Percentiles rank a stretch among this genome's conserved stretches.
Conservation (phyloP, 345 rosid genomes). For the Triadica sebifera region DNA sequence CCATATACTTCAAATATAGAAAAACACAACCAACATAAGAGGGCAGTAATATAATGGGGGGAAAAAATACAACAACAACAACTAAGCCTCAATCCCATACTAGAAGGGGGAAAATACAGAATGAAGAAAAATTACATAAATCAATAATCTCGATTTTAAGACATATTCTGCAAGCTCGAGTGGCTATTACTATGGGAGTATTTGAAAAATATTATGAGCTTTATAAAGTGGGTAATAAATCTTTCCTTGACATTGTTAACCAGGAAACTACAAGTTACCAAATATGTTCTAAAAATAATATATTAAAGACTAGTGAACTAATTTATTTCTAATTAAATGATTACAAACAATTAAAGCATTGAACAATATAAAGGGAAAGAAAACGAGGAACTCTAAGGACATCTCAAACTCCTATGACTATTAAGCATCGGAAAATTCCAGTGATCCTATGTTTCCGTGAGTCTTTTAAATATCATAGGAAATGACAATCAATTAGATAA, state of each 20-base stretch:
- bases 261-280: neutral
- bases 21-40: neutral
- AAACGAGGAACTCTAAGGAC: neutral
- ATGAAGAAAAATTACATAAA: neutral
- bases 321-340: neutral
- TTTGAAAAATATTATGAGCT: neutral
- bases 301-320: neutral
- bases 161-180: neutral
- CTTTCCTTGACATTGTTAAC: slow-evolving; percentile 3
- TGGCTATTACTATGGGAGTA: neutral
- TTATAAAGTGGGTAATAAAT: neutral
- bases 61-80: too few relatives aligned
- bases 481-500: neutral
- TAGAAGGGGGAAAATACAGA: too few relatives aligned
- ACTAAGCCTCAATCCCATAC: too few relatives aligned
- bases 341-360: neutral
- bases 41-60: neutral
- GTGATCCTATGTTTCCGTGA: neutral
- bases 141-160: neutral
- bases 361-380: neutral
- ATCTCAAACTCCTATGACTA: slow-evolving; percentile 1
- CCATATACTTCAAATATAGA: neutral
- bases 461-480: neutral
- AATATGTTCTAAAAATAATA: neutral
- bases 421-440: neutral